phyloP scores from a whole-genome alignment of 768 basidiomycete species.

The Kwoniella europaea region DNA sequence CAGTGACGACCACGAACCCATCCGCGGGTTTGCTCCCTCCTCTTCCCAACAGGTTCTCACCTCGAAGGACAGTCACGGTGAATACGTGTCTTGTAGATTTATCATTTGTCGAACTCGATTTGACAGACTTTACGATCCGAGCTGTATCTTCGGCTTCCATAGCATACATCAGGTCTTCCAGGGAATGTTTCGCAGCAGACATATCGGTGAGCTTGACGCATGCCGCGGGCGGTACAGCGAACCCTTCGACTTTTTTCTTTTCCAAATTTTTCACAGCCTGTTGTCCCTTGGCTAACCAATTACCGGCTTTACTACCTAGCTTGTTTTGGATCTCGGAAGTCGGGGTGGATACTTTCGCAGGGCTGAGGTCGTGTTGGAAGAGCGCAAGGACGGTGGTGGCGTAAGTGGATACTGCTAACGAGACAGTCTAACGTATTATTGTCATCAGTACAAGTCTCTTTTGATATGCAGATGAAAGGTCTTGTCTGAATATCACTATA shows the following conservation, averaged over 20 bases:
- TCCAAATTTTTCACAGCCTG: conserved; percentile 56
- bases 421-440: conserved; percentile 43
- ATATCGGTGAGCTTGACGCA: conserved; percentile 57
- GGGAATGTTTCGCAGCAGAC: conserved; percentile 45
- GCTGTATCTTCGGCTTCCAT: conserved; percentile 56
- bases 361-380: conserved; percentile 50
- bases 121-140: conserved; percentile 44
- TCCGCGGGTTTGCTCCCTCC: conserved; percentile 47
- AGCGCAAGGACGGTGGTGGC: conserved; percentile 53
- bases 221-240: conserved; percentile 52
- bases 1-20: conserved; percentile 47
- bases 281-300: conserved; percentile 58
- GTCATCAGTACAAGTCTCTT: neutral
- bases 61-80: conserved; percentile 47
- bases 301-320: conserved; percentile 52
- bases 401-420: conserved; percentile 51
- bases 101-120: neutral
- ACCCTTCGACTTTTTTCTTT: conserved; percentile 52
- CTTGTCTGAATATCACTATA: neutral
- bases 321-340: conserved; percentile 38
- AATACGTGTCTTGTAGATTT: conserved; percentile 43
- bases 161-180: conserved; percentile 51
- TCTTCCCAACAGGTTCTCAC: conserved; percentile 48
- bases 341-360: conserved; percentile 34
- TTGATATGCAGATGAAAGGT: neutral